Evolutionary conservation across 139 green algal species (phyloP), one percentile per base, ranked within the genome.

Genomic region (Volvox africanus): DNA sequence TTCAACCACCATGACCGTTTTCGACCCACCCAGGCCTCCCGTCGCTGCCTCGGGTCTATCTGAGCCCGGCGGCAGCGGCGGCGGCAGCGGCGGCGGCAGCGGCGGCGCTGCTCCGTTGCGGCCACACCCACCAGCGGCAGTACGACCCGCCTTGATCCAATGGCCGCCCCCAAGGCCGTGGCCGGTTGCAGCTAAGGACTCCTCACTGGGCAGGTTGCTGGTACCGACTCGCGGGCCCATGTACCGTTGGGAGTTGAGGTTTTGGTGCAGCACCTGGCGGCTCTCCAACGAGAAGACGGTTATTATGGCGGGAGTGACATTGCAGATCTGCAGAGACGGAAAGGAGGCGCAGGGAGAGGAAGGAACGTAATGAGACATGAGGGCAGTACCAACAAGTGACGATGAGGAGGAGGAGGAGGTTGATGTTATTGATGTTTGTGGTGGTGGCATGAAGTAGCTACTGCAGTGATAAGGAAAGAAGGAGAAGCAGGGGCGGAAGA

Each of bases 191-290:
- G 67, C 67, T 28, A 32, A 11, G 22, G 67, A 28, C 67, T 75
- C 67, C 3, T 75, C 11, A 11, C 3, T 75, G 67, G 67, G 22
- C 11, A 75, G 67, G 24, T 28, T 80, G 26, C 73, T 19, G 28
- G 18, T 19, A 80, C 28, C 28, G 71, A 79, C 71, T 21, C 75
- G n/a, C 1, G 2, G 3, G 32, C 75, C 75, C 75, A 81, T 21
- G 75, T 81, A 81, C 18, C 75, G 75, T 24, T 26, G 32, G 18
- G 75, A 81, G 75, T 81, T 81, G 30, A 26, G 75, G 75, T 81
- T 81, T 24, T 81, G 75, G 30, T 81, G 75, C 32, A 81, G 75
- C 9, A 81, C 75, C 5, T 11, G 30, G 30, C 50, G n/a, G 75
- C 6, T 20, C 3, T 81, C 75, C 32, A 81, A 13, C 33, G 75